Percentiles rank a stretch among this genome's conserved stretches.
Evolutionary conservation across 2,329 filamentous ascomycete species (phyloP).

Genomic region (Plenodomus lindquistii): DNA sequence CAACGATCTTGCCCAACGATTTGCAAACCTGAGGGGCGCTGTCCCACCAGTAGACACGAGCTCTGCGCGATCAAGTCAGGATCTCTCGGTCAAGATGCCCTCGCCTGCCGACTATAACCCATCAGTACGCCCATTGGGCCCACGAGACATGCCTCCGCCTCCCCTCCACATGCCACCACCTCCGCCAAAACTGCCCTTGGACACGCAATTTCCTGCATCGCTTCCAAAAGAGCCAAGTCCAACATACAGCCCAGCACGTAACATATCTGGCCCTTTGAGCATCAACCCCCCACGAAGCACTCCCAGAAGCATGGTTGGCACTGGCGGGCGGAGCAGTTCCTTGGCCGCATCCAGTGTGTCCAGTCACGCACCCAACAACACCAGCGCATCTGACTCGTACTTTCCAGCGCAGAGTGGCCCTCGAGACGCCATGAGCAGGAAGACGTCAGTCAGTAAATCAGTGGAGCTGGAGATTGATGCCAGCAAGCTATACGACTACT

Average conservation of each 20-base stretch:
- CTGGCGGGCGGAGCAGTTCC: slow-evolving; percentile 59
- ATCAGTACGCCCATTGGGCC: slow-evolving; percentile 48
- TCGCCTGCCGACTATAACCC: slow-evolving; percentile 45
- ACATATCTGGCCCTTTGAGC: slow-evolving; percentile 67
- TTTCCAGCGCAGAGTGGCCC: slow-evolving; percentile 41
- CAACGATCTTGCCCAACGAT: slow-evolving; percentile 43
- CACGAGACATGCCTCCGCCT: slow-evolving; percentile 58
- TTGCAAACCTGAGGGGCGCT: slow-evolving; percentile 40
- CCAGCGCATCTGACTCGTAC: slow-evolving; percentile 47
- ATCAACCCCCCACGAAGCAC: slow-evolving; percentile 68
- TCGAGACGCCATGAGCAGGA: slow-evolving; percentile 25
- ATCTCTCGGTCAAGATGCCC: slow-evolving; percentile 47
- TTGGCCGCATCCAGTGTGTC: slow-evolving; percentile 47
- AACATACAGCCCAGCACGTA: slow-evolving; percentile 77
- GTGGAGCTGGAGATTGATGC: slow-evolving; percentile 67
- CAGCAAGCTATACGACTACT: slow-evolving; percentile 70
- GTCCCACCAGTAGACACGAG: slow-evolving; percentile 25
- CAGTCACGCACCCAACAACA: slow-evolving; percentile 41
- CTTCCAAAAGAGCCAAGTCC: slow-evolving; percentile 74
- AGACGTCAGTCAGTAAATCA: slow-evolving; percentile 54
- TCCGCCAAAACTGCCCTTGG: slow-evolving; percentile 54
- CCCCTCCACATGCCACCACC: slow-evolving; percentile 28
- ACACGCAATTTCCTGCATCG: slow-evolving; percentile 57
- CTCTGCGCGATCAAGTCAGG: slow-evolving; percentile 25
- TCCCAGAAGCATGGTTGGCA: slow-evolving; percentile 64